A percentile compares a stretch with the other conserved stretches of the same genome.
Conservation (phyloP, 352 stramenopile species). For the Globisporangium uncinulatum region DNA sequence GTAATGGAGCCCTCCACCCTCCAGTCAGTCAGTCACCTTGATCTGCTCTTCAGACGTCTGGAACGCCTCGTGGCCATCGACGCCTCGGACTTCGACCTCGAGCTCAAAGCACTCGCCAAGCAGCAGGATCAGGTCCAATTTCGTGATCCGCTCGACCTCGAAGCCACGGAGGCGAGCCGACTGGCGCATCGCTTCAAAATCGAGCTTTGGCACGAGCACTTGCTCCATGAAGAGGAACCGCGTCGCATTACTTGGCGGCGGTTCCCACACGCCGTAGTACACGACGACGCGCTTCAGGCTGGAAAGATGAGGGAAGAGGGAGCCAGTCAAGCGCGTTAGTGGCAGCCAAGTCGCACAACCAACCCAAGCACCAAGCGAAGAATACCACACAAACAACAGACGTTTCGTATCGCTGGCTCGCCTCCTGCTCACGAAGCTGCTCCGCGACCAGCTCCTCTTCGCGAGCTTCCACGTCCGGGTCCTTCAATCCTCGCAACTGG, state of each 20-base stretch:
- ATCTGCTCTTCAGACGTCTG: conserved; percentile 39
- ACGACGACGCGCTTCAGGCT: conserved; percentile 55
- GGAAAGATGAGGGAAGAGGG: background rate
- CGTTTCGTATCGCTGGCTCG: conserved; percentile 51
- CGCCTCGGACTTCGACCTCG: conserved; percentile 53
- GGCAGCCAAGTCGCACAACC: background rate
- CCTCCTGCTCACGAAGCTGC: conserved; percentile 43
- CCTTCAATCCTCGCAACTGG: conserved; percentile 33
- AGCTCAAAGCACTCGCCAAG: conserved; percentile 84
- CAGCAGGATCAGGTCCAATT: conserved; percentile 78
- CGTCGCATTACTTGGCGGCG: conserved; percentile 73
- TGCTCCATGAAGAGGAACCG: conserved; percentile 82
- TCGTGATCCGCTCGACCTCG: conserved; percentile 69
- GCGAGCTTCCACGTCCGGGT: conserved; percentile 37
- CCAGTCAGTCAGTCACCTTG: conserved; percentile 18
- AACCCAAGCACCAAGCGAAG: too few species aligned
- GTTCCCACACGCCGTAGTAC: conserved; percentile 89
- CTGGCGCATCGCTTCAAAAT: conserved; percentile 63
- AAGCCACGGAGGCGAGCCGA: conserved; percentile 72
- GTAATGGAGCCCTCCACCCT: too few species aligned
- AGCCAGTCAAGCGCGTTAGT: background rate
- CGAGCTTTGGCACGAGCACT: conserved; percentile 68
- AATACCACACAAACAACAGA: conserved; percentile 1
- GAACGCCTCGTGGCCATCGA: conserved; percentile 34
- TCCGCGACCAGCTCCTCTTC: conserved; percentile 42